Percentiles rank a stretch among this genome's conserved stretches.
phyloP scores from a whole-genome alignment of 495 filamentous ascomycete genomes.

The Hypoxylon perforatum region DNA sequence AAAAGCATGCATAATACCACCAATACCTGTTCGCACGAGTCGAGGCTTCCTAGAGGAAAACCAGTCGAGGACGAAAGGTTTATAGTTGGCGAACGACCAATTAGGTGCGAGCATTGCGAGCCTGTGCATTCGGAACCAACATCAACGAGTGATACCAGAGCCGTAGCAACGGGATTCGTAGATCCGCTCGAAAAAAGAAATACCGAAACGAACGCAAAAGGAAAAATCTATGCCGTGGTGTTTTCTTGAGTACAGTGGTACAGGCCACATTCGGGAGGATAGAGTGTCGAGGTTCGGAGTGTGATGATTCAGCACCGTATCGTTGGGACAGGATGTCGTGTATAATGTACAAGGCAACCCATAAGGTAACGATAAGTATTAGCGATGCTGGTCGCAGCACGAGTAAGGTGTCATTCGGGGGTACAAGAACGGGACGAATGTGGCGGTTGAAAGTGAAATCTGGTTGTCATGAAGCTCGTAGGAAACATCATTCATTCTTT shows the following conservation, averaged over 20 bases:
- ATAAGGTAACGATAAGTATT: conserved; percentile 27
- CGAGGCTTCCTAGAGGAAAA: too few relatives aligned
- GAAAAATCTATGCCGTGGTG: conserved; percentile 42
- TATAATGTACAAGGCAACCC: conserved; percentile 46
- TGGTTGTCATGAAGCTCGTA: conserved; percentile 45
- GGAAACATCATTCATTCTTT: conserved; percentile 46
- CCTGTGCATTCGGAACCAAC: conserved; percentile 4
- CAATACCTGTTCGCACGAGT: too few relatives aligned
- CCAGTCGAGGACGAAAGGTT: too few relatives aligned
- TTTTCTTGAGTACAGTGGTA: conserved; percentile 40
- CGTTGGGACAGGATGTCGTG: conserved; percentile 16
- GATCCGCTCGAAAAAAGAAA: conserved; percentile 24
- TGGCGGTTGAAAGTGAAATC: conserved; percentile 33
- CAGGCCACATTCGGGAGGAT: conserved; percentile 22
- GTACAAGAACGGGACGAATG: conserved; percentile 31
- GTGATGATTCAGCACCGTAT: conserved; percentile 13
- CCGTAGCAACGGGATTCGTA: conserved; percentile 5
- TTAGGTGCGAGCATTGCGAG: neutral
- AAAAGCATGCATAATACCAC: too few relatives aligned
- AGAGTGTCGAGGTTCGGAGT: conserved; percentile 7
- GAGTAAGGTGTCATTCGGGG: conserved; percentile 25
- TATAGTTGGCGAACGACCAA: too few relatives aligned
- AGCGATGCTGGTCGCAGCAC: conserved; percentile 18
- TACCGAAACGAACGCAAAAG: conserved; percentile 17
- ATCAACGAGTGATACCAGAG: neutral